Evolutionary conservation across 495 filamentous ascomycete species (phyloP).

Genomic region (Daldinia concentrica): DNA sequence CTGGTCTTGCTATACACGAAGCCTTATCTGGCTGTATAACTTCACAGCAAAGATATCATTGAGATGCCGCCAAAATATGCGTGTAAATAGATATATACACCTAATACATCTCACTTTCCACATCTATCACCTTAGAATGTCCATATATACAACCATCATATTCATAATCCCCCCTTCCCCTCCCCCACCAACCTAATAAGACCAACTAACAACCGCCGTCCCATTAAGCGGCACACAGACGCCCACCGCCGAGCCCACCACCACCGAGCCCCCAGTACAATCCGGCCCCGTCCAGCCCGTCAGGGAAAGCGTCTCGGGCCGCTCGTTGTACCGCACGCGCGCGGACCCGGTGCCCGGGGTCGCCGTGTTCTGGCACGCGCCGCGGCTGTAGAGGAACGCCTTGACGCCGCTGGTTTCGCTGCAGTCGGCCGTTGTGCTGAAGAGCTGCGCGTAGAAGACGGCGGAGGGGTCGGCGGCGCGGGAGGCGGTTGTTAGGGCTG

Average conservation of each 20-base stretch:
- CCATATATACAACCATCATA: neutral
- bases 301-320: slow-evolving; percentile 1
- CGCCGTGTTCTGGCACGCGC: slow-evolving; percentile 14
- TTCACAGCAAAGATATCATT: too few species aligned
- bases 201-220: neutral
- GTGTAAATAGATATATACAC: too few species aligned
- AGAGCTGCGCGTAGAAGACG: neutral
- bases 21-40: too few species aligned
- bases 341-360: slow-evolving; percentile 19
- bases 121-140: neutral
- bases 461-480: neutral
- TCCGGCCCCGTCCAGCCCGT: neutral
- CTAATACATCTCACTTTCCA: neutral
- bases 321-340: slow-evolving; percentile 8
- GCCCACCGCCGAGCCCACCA: neutral
- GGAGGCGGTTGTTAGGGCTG: neutral
- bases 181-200: neutral
- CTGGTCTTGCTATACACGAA: too few species aligned
- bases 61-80: too few species aligned
- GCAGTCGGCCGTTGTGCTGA: neutral
- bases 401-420: neutral
- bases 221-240: neutral
- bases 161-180: too few species aligned
- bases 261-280: neutral
- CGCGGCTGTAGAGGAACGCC: slow-evolving; percentile 17